Evolutionary conservation across 495 filamentous ascomycete species (phyloP).

Genomic region (Polyplosphaeria fusca): DNA sequence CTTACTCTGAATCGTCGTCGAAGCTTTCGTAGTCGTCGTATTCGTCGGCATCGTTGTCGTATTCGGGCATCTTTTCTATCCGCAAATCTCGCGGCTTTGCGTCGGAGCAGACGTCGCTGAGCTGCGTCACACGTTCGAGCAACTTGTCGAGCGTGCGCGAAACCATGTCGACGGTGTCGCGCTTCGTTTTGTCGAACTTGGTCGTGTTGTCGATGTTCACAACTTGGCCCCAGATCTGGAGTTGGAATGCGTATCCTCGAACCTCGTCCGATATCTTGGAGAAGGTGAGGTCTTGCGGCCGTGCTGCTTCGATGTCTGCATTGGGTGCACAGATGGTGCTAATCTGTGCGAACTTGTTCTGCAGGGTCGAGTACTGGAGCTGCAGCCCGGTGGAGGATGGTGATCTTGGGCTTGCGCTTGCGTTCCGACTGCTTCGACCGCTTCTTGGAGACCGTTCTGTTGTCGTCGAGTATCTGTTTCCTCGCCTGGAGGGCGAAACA

Average conservation of each 20-base stretch:
- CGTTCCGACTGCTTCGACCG: too few species aligned
- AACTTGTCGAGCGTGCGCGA: conserved; percentile 9
- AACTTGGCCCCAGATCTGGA: conserved; percentile 11
- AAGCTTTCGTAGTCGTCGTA: not conserved
- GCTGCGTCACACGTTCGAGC: not conserved
- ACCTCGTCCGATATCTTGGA: conserved; percentile 12
- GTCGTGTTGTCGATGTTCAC: conserved; percentile 7
- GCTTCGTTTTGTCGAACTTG: conserved; percentile 4
- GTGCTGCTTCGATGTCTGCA: conserved; percentile 3
- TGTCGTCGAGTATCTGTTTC: not conserved
- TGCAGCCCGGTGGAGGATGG: conserved; percentile 5
- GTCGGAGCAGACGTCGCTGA: not conserved
- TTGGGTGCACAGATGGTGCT: conserved; percentile 2
- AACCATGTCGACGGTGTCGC: conserved; percentile 10
- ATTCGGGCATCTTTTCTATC: conserved; percentile 1
- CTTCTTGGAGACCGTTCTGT: not conserved
- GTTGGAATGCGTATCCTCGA: conserved; percentile 10
- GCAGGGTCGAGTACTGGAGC: not conserved
- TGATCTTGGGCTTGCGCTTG: conserved; percentile 4
- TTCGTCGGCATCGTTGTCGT: conserved; percentile 10
- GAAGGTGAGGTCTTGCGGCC: conserved; percentile 11
- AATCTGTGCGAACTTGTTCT: conserved; percentile 4
- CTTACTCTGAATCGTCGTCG: not conserved
- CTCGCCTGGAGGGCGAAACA: too few species aligned
- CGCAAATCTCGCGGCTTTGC: conserved; percentile 16